Percentiles rank a stretch among this genome's conserved stretches.
Evolutionary conservation across 1,139 yeast genomes (phyloP).

Genomic region (Hemisphaericaspora subhashii): DNA sequence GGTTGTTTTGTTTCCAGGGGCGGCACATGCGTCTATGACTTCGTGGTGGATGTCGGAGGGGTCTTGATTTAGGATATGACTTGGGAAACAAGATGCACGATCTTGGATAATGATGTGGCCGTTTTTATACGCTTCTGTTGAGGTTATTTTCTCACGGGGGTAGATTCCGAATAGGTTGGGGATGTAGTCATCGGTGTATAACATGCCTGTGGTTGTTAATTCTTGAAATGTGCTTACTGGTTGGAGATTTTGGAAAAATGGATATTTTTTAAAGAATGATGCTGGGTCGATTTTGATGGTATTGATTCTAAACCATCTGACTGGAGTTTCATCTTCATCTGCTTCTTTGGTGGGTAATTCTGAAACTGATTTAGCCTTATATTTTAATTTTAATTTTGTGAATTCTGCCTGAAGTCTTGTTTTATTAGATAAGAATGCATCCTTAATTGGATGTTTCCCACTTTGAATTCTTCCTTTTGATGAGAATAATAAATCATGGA

Average conservation of each 20-base stretch:
- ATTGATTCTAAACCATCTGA: slow-evolving; percentile 86
- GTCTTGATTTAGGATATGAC: slow-evolving; percentile 61
- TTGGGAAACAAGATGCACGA: slow-evolving; percentile 96
- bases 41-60: slow-evolving; percentile 52
- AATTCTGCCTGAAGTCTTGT: slow-evolving; percentile 82
- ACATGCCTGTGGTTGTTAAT: slow-evolving; percentile 49
- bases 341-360: slow-evolving; percentile 36
- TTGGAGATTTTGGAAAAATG: slow-evolving; percentile 45
- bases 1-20: slow-evolving; percentile 98
- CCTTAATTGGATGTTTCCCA: slow-evolving; percentile 86
- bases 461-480: slow-evolving; percentile 81
- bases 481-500: slow-evolving; percentile 79
- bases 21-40: slow-evolving; percentile 93
- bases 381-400: slow-evolving; percentile 70
- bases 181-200: slow-evolving; percentile 70
- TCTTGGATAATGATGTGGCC: slow-evolving; percentile 92
- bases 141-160: slow-evolving; percentile 67
- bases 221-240: slow-evolving; percentile 49
- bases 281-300: slow-evolving; percentile 45
- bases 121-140: slow-evolving; percentile 61
- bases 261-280: slow-evolving; percentile 41
- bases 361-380: slow-evolving; percentile 46
- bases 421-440: slow-evolving; percentile 72
- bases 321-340: slow-evolving; percentile 68
- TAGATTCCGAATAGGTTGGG: slow-evolving; percentile 80